These are phyloP conservation scores for Dioscorea zingiberensis DNA, from an alignment of 106 monocot genomes.

Conservation along the genomic window DNA sequence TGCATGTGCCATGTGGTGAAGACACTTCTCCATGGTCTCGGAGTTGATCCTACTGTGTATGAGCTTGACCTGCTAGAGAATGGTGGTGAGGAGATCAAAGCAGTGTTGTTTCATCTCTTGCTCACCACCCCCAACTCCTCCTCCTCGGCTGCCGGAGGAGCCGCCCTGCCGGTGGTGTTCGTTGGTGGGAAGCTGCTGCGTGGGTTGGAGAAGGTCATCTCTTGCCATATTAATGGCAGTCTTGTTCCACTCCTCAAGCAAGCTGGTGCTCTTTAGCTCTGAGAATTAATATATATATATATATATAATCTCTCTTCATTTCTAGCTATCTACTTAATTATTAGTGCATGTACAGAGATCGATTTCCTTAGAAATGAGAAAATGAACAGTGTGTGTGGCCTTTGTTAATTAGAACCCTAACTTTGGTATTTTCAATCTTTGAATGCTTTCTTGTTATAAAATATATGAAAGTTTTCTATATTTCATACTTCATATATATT, in stretches of 20 bases:
- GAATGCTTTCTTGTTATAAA: no score
- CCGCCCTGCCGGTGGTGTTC: conserved; percentile 34
- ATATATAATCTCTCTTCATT: no score
- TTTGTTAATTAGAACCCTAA: no score
- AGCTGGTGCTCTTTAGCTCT: conserved; percentile 56
- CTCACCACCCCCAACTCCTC: conserved; percentile 1
- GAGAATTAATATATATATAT: no score
- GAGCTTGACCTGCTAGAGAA: conserved; percentile 59
- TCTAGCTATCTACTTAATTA: no score
- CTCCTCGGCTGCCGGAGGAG: background rate
- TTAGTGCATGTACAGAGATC: no score
- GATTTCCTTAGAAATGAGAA: no score
- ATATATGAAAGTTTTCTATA: no score
- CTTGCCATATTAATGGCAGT: conserved; percentile 48
- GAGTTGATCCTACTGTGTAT: conserved; percentile 61
- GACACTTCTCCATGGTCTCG: conserved; percentile 58
- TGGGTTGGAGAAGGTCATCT: conserved; percentile 45
- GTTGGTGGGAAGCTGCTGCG: conserved; percentile 41
- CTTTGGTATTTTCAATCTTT: no score
- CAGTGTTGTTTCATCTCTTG: conserved; percentile 35
- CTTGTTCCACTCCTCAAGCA: conserved; percentile 52
- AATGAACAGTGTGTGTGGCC: no score
- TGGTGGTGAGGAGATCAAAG: conserved; percentile 35
- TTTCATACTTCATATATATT: no score
- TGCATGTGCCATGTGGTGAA: conserved; percentile 91